These are phyloP conservation scores for Gelatoporia subvermispora DNA, from an alignment of 768 basidiomycete species.

Conservation along the genomic window DNA sequence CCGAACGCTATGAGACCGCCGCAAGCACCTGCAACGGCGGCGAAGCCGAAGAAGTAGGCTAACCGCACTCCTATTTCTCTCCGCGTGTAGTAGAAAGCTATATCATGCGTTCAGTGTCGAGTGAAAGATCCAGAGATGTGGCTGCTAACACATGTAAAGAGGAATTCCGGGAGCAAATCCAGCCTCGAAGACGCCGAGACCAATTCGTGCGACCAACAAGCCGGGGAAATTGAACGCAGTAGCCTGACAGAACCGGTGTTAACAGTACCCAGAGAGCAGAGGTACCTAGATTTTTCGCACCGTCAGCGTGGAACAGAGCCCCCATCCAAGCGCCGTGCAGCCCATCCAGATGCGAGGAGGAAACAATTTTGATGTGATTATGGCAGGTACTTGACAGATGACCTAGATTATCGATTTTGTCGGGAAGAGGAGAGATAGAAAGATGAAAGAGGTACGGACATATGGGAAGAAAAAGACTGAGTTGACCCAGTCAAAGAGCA, in stretches of 20 bases:
- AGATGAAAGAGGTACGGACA: slow-evolving; percentile 31
- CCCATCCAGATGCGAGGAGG: slow-evolving; percentile 70
- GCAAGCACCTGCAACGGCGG: slow-evolving; percentile 79
- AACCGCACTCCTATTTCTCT: slow-evolving; percentile 66
- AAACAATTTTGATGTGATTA: slow-evolving; percentile 58
- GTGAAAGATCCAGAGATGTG: slow-evolving; percentile 49
- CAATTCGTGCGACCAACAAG: slow-evolving; percentile 48
- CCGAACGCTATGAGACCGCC: slow-evolving; percentile 80
- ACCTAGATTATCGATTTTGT: slow-evolving; percentile 39
- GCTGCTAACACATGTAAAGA: slow-evolving; percentile 62
- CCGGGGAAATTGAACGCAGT: slow-evolving; percentile 52
- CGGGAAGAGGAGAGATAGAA: background rate
- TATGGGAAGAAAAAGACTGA: slow-evolving; percentile 78
- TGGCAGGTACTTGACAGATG: slow-evolving; percentile 62
- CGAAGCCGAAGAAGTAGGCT: slow-evolving; percentile 82
- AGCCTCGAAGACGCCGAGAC: slow-evolving; percentile 66
- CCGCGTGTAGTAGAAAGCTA: slow-evolving; percentile 76
- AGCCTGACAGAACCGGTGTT: slow-evolving; percentile 35
- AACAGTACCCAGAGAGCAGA: background rate
- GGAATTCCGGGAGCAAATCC: slow-evolving; percentile 70
- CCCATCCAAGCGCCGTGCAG: slow-evolving; percentile 65
- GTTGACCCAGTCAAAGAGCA: slow-evolving; percentile 71
- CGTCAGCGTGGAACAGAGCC: slow-evolving; percentile 68
- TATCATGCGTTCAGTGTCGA: background rate
- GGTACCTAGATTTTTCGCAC: slow-evolving; percentile 25